A percentile compares a stretch with the other conserved stretches of the same genome.
Evolutionary conservation across 352 stramenopile species (phyloP).

Genomic region (Pythium phragmiticola): DNA sequence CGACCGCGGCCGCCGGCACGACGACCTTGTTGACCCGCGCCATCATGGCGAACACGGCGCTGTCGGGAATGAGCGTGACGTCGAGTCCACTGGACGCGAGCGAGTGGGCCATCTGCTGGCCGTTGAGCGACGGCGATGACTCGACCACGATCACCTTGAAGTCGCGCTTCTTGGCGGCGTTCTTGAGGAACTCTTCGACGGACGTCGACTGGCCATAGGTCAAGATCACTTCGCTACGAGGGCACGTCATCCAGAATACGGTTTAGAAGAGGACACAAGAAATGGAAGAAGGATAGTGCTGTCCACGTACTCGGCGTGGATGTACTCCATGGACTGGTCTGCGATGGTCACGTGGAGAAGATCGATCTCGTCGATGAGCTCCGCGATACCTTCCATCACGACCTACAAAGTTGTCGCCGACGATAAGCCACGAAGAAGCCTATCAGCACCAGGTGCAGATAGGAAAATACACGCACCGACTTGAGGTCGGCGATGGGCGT

Average conservation of each 20-base stretch:
- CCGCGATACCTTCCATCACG: slow-evolving; percentile 94
- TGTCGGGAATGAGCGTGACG: slow-evolving; percentile 96
- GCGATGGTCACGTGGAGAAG: slow-evolving; percentile 96
- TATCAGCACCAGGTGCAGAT: too few relatives aligned
- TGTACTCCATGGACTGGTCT: slow-evolving; percentile 95
- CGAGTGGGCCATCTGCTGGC: slow-evolving; percentile 86
- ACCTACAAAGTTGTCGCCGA: neutral
- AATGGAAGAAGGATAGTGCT: neutral
- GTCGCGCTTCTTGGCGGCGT: slow-evolving; percentile 88
- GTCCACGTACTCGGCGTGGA: slow-evolving; percentile 90
- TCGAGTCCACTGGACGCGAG: slow-evolving; percentile 91
- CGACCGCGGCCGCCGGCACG: slow-evolving; percentile 93
- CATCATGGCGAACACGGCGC: slow-evolving; percentile 97
- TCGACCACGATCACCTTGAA: slow-evolving; percentile 97
- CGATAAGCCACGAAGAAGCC: too few relatives aligned
- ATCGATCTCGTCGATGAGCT: slow-evolving; percentile 95
- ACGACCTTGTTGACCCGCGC: slow-evolving; percentile 97
- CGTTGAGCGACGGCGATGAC: slow-evolving; percentile 91
- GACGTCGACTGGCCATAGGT: slow-evolving; percentile 93
- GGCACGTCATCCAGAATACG: neutral
- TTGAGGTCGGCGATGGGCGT: slow-evolving; percentile 84
- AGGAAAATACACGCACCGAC: slow-evolving; percentile 34
- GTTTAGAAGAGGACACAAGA: neutral
- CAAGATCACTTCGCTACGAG: slow-evolving; percentile 91
- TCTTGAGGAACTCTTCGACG: slow-evolving; percentile 90